Conservation (phyloP, 257 asterid species). For the Solanum sejunctum region DNA sequence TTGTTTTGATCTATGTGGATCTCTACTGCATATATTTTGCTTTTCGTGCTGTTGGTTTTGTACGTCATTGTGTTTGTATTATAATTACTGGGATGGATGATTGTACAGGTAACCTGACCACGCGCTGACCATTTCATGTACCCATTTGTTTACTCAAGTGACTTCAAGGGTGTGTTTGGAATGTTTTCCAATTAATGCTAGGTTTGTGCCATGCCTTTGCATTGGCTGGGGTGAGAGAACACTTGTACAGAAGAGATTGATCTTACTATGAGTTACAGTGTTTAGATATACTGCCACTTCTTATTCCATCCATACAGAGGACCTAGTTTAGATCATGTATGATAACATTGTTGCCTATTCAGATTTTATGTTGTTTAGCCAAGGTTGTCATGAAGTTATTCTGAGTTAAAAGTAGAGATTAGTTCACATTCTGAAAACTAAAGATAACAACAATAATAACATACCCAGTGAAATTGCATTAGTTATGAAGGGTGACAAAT, state of each 20-base stretch:
- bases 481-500: too few relatives aligned
- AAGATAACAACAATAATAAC: too few relatives aligned
- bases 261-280: not conserved
- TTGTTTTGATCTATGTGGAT: not conserved
- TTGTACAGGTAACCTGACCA: not conserved
- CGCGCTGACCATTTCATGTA: not conserved
- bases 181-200: not conserved
- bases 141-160: not conserved
- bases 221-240: not conserved
- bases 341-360: too few relatives aligned
- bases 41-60: not conserved
- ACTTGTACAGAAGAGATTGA: not conserved
- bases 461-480: too few relatives aligned
- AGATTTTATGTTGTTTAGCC: too few relatives aligned
- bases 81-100: not conserved
- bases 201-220: not conserved
- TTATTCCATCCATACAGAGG: too few relatives aligned
- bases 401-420: too few relatives aligned
- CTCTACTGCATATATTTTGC: not conserved
- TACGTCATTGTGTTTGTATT: not conserved
- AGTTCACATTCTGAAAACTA: too few relatives aligned
- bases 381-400: too few relatives aligned
- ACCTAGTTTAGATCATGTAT: too few relatives aligned
- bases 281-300: not conserved
- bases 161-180: not conserved